phyloP scores from a whole-genome alignment of 306 rosid species.

The Clitoria ternatea region DNA sequence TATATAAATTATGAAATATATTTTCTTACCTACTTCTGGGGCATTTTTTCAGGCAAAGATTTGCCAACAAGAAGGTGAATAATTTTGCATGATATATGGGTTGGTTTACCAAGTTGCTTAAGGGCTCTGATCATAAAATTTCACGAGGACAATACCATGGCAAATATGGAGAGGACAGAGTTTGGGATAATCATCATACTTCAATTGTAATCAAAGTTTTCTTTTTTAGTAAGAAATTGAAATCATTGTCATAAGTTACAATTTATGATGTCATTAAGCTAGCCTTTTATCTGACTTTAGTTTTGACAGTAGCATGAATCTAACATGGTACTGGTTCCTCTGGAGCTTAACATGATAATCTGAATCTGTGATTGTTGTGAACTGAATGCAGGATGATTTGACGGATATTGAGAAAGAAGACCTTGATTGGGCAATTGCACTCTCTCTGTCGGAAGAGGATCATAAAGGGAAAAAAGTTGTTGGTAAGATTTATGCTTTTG shows the following conservation, averaged over 20 bases:
- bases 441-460: conserved; percentile 71
- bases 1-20: not conserved
- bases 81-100: conserved; percentile 47
- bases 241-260: not conserved
- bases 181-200: conserved; percentile 47
- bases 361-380: conserved; percentile 24
- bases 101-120: conserved; percentile 75
- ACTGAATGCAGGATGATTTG: conserved; percentile 59
- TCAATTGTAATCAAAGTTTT: conserved; percentile 52
- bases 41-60: conserved; percentile 39
- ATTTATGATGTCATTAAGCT: conserved; percentile 2
- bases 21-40: not conserved
- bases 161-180: conserved; percentile 47
- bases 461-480: conserved; percentile 44
- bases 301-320: not conserved
- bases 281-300: conserved; percentile 14
- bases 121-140: conserved; percentile 55
- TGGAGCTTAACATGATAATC: conserved; percentile 12
- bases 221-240: conserved; percentile 1
- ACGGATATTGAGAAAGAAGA: conserved; percentile 59
- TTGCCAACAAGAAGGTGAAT: conserved; percentile 26
- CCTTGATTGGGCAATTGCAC: conserved; percentile 60
- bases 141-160: conserved; percentile 44
- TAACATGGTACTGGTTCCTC: conserved; percentile 17
- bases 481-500: conserved; percentile 49